Conservation (phyloP, 2,329 filamentous ascomycete genomes). For the Apiospora koreana region DNA sequence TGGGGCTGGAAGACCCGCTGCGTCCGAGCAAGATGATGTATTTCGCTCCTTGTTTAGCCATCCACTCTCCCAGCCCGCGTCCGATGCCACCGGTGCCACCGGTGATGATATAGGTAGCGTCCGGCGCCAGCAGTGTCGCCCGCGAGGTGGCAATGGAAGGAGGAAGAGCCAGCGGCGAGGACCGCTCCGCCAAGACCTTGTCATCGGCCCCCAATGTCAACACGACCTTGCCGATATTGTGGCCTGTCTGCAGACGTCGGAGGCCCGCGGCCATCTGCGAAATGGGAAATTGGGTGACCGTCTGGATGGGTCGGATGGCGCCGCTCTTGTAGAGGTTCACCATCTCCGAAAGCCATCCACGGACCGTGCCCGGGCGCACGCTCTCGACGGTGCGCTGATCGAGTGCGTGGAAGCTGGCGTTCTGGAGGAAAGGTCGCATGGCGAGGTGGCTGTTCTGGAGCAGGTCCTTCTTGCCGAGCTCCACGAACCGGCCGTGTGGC, state of each 20-base stretch:
- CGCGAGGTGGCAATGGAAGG: background rate
- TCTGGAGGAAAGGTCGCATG: slow-evolving; percentile 18
- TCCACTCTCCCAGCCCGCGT: slow-evolving; percentile 23
- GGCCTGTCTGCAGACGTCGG: slow-evolving; percentile 20
- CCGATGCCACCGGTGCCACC: slow-evolving; percentile 33
- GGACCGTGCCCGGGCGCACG: slow-evolving; percentile 16
- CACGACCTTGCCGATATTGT: slow-evolving; percentile 20
- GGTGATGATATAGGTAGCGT: slow-evolving; percentile 27
- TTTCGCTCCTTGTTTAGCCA: slow-evolving; percentile 23
- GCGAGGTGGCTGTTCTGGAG: slow-evolving; percentile 11
- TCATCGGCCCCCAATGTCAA: slow-evolving; percentile 12
- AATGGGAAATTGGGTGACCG: slow-evolving; percentile 15
- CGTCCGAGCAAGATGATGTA: slow-evolving; percentile 21
- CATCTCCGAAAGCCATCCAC: background rate
- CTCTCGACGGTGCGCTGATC: slow-evolving; percentile 17
- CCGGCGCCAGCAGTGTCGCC: slow-evolving; percentile 15
- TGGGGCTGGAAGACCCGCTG: slow-evolving; percentile 21
- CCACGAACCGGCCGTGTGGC: slow-evolving; percentile 26
- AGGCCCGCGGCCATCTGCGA: slow-evolving; percentile 22
- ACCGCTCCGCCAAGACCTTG: background rate
- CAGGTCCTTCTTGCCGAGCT: slow-evolving; percentile 21
- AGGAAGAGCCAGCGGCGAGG: background rate
- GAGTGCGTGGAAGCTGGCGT: slow-evolving; percentile 20
- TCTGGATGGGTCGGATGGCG: background rate
- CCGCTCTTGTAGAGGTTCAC: background rate